Base-by-base conservation (phyloP, 108 stramenopile species). In the Pseudonitzschia multistriata region DNA sequence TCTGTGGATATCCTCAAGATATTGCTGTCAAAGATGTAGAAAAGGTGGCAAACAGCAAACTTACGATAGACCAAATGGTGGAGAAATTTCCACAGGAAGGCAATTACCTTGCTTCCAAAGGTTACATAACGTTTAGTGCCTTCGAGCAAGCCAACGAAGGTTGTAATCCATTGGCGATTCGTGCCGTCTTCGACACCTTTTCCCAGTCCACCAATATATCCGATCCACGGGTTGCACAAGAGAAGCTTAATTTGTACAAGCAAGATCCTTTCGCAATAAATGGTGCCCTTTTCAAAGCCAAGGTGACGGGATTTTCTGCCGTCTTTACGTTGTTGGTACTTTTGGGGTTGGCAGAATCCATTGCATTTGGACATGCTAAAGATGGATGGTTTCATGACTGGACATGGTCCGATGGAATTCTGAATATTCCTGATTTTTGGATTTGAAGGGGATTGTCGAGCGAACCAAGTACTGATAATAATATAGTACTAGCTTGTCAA, bases 141-240 rank as follows among this genome's bases (percentile, higher is more conserved):
- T 88, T 84, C 65, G 71, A 62, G 6, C 69, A 68, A 33, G 85
- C 81, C 47, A 88, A 88, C 65, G 70, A 39, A 8, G 79, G 72
- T 0, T 73, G 68, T 57, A 86, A 90, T 83, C 86, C 86, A 3
- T 77, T 88, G 63, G 80, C 87, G 8, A 71, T 90, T n/a, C 76
- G 89, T 33, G 89, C 89, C 30, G 73, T 90, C 19, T 88, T 90
- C 71, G 89, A 90, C 81, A 40, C 66, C 17, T 77, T 79, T 68
- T 71, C 81, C 13, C 63, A 79, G 62, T 77, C 77, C 13, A 86
- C 83, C 5, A 79, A 84, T 59, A 74, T 73, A 53, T 72, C 76
- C 45, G 49, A 81, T 59, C 89, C 89, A 15, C 72, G 71, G 13
- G 67, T 84, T 22, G 89, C 84, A 1, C 86, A 90, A 71, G 29